A percentile compares a stretch with the other conserved stretches of the same genome.
Conservation (phyloP, 2,329 filamentous ascomycete genomes). For the Pseudocercospora musae region DNA sequence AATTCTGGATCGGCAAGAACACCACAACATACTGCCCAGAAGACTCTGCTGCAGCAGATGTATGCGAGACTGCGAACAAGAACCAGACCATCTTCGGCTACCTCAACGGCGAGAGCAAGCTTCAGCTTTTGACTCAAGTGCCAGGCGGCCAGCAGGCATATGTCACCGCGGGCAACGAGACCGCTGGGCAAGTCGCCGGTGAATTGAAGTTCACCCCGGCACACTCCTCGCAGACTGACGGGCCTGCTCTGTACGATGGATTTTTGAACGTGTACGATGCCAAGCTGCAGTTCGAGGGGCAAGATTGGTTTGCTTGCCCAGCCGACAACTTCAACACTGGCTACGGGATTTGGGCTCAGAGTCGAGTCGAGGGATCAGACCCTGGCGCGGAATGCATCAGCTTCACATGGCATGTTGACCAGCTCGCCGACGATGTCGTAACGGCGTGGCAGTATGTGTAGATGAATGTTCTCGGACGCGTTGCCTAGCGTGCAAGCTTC, state of each 20-base stretch:
- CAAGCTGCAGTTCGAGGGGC: constrained; percentile 15
- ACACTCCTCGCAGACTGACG: constrained; percentile 28
- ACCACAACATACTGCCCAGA: constrained; percentile 32
- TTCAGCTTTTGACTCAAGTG: constrained; percentile 25
- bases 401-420: constrained; percentile 13
- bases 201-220: constrained; percentile 31
- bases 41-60: constrained; percentile 4
- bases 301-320: constrained; percentile 20
- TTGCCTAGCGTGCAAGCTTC: background rate
- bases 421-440: background rate
- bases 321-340: constrained; percentile 11
- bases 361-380: constrained; percentile 4
- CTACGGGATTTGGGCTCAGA: constrained; percentile 12
- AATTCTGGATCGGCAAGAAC: constrained; percentile 31
- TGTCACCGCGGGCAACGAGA: constrained; percentile 24
- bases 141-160: constrained; percentile 34
- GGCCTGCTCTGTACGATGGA: constrained; percentile 26
- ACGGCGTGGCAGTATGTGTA: constrained; percentile 17
- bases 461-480: background rate
- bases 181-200: constrained; percentile 17
- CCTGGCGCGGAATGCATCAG: constrained; percentile 12
- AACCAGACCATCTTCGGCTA: constrained; percentile 27
- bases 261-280: constrained; percentile 13
- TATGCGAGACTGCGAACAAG: constrained; percentile 14
- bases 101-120: constrained; percentile 19